phyloP scores from a whole-genome alignment of 2,329 filamentous ascomycete species.

The Phialophora expanda region DNA sequence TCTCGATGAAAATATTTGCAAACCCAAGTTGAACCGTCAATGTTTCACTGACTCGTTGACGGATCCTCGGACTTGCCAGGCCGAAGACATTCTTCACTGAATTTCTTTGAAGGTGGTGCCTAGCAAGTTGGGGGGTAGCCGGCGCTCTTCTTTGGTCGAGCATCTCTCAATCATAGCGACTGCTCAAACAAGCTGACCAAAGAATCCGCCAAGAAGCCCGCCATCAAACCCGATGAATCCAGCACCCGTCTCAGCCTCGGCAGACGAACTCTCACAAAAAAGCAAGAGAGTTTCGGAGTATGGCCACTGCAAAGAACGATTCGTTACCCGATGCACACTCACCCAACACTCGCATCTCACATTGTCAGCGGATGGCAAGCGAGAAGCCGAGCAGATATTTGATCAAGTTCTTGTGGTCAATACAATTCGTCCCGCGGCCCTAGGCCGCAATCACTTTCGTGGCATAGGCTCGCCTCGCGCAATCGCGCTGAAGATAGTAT shows the following conservation, averaged over 20 bases:
- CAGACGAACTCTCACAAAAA: background rate
- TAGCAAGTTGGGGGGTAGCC: background rate
- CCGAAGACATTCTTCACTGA: background rate
- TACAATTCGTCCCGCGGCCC: background rate
- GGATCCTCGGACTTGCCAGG: background rate
- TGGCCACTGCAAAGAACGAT: background rate
- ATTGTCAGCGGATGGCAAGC: background rate
- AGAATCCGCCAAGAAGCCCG: background rate
- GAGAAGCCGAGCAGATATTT: background rate
- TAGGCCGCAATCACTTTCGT: background rate
- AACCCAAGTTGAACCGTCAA: background rate
- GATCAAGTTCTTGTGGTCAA: background rate
- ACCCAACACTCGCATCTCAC: too few species aligned
- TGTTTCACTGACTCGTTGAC: background rate
- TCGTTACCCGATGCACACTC: background rate
- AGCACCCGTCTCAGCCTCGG: background rate
- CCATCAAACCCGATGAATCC: too few species aligned
- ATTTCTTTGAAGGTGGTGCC: background rate
- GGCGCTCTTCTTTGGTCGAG: background rate
- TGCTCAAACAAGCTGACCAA: background rate
- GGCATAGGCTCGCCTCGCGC: background rate
- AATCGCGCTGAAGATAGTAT: constrained; percentile 4
- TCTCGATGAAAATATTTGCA: background rate
- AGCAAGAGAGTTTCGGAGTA: background rate
- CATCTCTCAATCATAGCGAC: background rate